A percentile compares a stretch with the other conserved stretches of the same genome.
phyloP scores from a whole-genome alignment of 257 asterid genomes.

The Henckelia pumila region DNA sequence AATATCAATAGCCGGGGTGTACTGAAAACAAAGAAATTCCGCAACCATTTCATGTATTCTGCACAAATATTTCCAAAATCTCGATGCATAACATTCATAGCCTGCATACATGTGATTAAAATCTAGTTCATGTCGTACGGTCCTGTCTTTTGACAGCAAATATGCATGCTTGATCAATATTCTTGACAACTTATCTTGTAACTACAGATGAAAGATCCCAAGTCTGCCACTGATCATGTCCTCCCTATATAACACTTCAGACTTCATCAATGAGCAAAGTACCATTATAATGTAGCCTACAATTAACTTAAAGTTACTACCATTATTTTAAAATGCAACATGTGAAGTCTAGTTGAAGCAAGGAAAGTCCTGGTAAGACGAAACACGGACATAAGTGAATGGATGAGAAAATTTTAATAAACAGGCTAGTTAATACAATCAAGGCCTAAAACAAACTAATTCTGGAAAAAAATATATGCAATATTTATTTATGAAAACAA shows the following conservation, averaged over 20 bases:
- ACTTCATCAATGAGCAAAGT: not conserved
- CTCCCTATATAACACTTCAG: not conserved
- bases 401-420: no score
- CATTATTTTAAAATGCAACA: not conserved
- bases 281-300: not conserved
- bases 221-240: not conserved
- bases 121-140: no score
- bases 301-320: not conserved
- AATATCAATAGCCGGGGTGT: constrained; percentile 92
- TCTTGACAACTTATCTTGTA: not conserved
- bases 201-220: not conserved
- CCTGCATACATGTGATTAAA: no score
- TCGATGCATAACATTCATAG: no score
- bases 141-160: not conserved
- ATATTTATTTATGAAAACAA: no score
- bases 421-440: no score
- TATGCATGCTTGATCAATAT: not conserved
- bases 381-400: no score
- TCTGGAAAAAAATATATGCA: not conserved
- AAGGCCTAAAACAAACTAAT: no score
- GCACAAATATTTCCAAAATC: not conserved
- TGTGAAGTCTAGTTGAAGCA: not conserved
- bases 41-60: not conserved
- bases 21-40: constrained; percentile 56
- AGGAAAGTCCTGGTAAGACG: no score